A percentile compares a stretch with the other conserved stretches of the same genome.
Conservation (phyloP, 139 green algal species). For the Deuterostichococcus epilithicus region DNA sequence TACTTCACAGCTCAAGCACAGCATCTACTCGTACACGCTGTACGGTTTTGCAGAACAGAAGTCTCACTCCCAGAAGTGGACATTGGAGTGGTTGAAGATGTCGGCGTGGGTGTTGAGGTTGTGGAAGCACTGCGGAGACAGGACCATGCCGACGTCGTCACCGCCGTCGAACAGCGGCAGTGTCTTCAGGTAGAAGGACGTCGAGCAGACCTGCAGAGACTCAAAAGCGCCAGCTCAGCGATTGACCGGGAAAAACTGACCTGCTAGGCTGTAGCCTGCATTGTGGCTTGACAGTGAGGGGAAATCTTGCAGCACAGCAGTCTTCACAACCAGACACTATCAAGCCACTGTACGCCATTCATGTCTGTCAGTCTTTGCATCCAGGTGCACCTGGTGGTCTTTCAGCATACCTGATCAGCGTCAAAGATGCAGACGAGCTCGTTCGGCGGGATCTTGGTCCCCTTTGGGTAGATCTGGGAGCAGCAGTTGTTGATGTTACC, state of each 20-base stretch:
- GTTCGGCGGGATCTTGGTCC: conserved; percentile 26
- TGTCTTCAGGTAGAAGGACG: conserved; percentile 54
- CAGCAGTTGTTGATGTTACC: conserved; percentile 62
- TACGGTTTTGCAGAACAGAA: conserved; percentile 8
- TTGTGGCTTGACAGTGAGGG: no score
- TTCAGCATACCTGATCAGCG: conserved; percentile 47
- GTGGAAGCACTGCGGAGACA: conserved; percentile 48
- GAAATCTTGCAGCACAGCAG: no score
- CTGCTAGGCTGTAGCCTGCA: no score
- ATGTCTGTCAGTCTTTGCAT: no score
- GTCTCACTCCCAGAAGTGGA: conserved; percentile 57
- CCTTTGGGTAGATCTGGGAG: conserved; percentile 23
- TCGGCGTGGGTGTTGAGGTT: conserved; percentile 50
- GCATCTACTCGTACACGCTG: background rate
- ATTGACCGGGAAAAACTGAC: no score
- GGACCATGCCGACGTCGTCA: conserved; percentile 32
- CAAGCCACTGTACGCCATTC: no score
- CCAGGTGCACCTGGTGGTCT: no score
- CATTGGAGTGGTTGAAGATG: conserved; percentile 74
- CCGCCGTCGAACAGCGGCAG: conserved; percentile 26
- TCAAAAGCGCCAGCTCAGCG: no score
- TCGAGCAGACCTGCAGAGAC: conserved; percentile 16
- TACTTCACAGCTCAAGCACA: no score
- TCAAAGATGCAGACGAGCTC: conserved; percentile 67
- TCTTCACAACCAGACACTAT: no score